phyloP scores from a whole-genome alignment of 139 green algal species.

The Chlorella sorokiniana region DNA sequence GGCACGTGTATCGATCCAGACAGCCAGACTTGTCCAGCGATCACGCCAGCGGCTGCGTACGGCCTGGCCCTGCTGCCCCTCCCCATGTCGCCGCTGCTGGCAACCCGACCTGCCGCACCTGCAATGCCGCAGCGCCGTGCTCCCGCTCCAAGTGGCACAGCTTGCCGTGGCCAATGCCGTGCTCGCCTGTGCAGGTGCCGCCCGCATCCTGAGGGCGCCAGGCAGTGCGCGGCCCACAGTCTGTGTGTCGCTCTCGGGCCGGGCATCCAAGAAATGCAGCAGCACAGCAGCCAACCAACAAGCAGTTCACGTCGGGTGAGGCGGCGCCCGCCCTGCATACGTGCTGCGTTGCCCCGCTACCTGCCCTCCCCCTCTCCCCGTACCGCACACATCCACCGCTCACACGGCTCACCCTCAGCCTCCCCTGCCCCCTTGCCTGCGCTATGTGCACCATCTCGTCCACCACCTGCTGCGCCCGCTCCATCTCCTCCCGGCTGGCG shows the following conservation, averaged over 20 bases:
- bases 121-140: constrained; percentile 51
- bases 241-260: too few species aligned
- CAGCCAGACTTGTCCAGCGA: neutral
- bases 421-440: neutral
- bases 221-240: neutral
- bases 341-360: too few species aligned
- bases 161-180: constrained; percentile 72
- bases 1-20: too few species aligned
- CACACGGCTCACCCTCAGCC: neutral
- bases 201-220: constrained; percentile 26
- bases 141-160: constrained; percentile 53
- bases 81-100: too few species aligned
- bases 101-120: neutral
- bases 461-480: constrained; percentile 39
- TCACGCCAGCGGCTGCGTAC: too few species aligned
- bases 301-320: too few species aligned
- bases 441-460: constrained; percentile 50
- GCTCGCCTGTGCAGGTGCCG: constrained; percentile 70
- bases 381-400: neutral
- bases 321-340: too few species aligned
- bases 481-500: constrained; percentile 45
- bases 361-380: neutral
- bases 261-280: neutral
- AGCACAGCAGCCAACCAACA: too few species aligned
- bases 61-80: too few species aligned